A percentile compares a stretch with the other conserved stretches of the same genome.
Evolutionary conservation across 208 protist species (phyloP).

Genomic region (Phytomonas sp.): DNA sequence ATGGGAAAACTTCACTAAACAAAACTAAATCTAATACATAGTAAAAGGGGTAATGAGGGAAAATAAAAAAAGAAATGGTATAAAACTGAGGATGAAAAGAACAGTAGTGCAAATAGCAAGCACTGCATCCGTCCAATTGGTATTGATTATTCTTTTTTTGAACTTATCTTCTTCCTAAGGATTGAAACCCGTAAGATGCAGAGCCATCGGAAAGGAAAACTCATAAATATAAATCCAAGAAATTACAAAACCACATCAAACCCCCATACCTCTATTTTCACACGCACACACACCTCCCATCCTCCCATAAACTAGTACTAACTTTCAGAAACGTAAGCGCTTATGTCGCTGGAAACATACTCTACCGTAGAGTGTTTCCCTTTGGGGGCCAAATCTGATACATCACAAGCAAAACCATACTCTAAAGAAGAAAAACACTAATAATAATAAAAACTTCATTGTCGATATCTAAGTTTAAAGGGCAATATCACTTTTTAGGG

Average conservation of each 20-base stretch:
- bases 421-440: neutral
- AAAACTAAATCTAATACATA: neutral
- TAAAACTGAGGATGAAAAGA: slow-evolving; percentile 3
- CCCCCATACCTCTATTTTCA: neutral
- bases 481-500: neutral
- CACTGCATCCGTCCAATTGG: neutral
- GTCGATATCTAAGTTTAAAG: neutral
- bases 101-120: neutral
- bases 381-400: neutral
- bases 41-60: slow-evolving; percentile 3
- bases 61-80: slow-evolving; percentile 9
- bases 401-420: slow-evolving; percentile 6
- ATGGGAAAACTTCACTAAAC: neutral
- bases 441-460: neutral
- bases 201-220: neutral
- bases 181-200: neutral
- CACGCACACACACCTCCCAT: slow-evolving; percentile 1
- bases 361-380: neutral
- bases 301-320: neutral
- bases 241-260: neutral
- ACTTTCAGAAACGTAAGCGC: neutral
- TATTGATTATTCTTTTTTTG: neutral
- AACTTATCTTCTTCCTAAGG: neutral
- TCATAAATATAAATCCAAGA: neutral
- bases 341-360: neutral